Percentiles rank a stretch among this genome's conserved stretches.
Conservation (phyloP, 73 alveolate genomes). For the Tetrahymena malaccensis region DNA sequence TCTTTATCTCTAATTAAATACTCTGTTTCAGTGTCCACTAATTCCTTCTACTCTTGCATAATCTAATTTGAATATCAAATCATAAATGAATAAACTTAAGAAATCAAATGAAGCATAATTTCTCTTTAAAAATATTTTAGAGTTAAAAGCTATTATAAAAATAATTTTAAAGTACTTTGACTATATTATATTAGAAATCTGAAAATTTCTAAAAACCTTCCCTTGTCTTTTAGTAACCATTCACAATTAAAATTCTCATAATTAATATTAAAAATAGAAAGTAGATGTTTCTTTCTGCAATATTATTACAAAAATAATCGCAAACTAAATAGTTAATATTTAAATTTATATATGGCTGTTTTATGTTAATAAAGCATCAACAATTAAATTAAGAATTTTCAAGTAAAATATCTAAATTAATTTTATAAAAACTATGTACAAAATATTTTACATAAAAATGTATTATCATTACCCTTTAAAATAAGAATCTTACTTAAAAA, state of each 20-base stretch:
- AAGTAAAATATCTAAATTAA: no score
- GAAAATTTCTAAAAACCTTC: slow-evolving; percentile 11
- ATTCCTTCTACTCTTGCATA: slow-evolving; percentile 24
- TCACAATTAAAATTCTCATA: slow-evolving; percentile 34
- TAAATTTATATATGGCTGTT: not conserved
- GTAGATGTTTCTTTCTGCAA: not conserved
- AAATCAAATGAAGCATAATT: not conserved
- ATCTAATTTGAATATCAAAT: not conserved
- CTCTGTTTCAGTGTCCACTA: slow-evolving; percentile 40
- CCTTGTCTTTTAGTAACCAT: slow-evolving; percentile 21
- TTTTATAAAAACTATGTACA: no score
- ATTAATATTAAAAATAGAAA: not conserved
- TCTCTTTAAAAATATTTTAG: no score
- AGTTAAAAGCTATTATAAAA: not conserved
- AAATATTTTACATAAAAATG: no score
- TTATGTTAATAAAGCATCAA: not conserved
- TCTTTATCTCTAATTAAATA: slow-evolving; percentile 31
- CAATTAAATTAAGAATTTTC: not conserved
- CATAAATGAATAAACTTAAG: no score
- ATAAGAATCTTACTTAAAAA: no score
- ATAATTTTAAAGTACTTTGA: not conserved
- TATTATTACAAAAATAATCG: not conserved
- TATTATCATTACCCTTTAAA: no score
- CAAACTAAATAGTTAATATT: not conserved
- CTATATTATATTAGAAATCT: slow-evolving; percentile 8